Percentiles rank a stretch among this genome's conserved stretches.
phyloP scores from a whole-genome alignment of 306 rosid genomes.

The Prunus salicina region DNA sequence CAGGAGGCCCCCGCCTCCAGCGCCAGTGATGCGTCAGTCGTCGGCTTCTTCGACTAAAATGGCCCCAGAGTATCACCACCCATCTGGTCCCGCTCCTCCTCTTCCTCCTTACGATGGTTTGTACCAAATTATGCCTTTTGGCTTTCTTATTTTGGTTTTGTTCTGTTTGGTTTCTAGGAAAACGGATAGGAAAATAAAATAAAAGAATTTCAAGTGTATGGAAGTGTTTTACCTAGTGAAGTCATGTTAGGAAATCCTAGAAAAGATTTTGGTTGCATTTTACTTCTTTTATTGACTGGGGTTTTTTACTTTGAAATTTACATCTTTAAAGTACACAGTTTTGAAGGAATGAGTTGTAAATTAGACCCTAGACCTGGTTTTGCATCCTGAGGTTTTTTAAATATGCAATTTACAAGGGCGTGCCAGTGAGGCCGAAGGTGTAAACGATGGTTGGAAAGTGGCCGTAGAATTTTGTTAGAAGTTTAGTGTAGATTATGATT shows the following conservation, averaged over 20 bases:
- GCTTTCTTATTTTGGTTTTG: neutral
- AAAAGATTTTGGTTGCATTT: neutral
- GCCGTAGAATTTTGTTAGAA: neutral
- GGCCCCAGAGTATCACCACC: slow-evolving; percentile 66
- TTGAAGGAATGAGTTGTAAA: neutral
- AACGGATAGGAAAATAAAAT: neutral
- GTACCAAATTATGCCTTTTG: neutral
- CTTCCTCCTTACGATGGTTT: slow-evolving; percentile 81
- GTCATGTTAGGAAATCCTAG: neutral
- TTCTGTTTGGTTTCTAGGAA: slow-evolving; percentile 15
- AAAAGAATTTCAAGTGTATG: neutral
- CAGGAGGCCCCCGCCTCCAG: slow-evolving; percentile 71
- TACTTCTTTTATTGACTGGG: neutral
- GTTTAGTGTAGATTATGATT: no score
- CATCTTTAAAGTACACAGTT: neutral
- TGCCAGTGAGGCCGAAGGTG: neutral
- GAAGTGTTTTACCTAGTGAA: neutral
- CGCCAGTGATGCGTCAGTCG: slow-evolving; percentile 78
- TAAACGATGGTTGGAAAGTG: neutral
- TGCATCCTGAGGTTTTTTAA: neutral
- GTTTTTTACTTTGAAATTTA: neutral
- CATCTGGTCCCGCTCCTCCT: slow-evolving; percentile 50
- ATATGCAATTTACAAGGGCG: neutral
- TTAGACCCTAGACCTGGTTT: neutral
- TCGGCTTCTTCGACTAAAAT: slow-evolving; percentile 78